A percentile compares a stretch with the other conserved stretches of the same genome.
Conservation (phyloP, 2,329 filamentous ascomycete species). For the Pestalotiopsis sp. region DNA sequence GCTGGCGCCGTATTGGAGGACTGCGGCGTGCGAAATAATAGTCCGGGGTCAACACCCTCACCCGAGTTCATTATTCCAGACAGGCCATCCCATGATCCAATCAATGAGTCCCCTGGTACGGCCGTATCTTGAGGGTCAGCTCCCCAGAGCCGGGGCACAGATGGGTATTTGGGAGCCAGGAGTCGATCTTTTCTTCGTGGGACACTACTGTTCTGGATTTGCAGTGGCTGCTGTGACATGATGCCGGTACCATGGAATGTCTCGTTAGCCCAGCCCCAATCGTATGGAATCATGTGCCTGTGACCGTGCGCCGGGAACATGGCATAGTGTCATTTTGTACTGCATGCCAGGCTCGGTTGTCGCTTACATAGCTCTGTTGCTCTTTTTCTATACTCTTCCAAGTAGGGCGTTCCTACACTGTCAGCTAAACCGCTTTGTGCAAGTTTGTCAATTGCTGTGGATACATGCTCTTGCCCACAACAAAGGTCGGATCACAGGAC, state of each 20-base stretch:
- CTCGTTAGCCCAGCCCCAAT: constrained; percentile 58
- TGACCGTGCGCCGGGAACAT: constrained; percentile 47
- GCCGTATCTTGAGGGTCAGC: constrained; percentile 37
- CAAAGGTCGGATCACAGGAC: too few relatives aligned
- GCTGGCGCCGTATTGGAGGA: constrained; percentile 47
- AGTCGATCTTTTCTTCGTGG: constrained; percentile 44
- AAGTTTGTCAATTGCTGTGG: too few relatives aligned
- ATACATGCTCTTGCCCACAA: too few relatives aligned
- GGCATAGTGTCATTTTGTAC: too few relatives aligned
- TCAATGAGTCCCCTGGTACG: constrained; percentile 43
- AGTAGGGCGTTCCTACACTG: too few relatives aligned
- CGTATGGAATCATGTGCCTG: constrained; percentile 52
- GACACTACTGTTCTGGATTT: constrained; percentile 38
- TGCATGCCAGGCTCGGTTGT: too few relatives aligned
- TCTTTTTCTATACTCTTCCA: too few relatives aligned
- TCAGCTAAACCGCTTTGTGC: too few relatives aligned
- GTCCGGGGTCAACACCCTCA: constrained; percentile 59
- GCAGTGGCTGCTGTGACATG: constrained; percentile 32
- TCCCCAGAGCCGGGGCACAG: constrained; percentile 32
- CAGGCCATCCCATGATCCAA: constrained; percentile 48
- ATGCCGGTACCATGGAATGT: constrained; percentile 52
- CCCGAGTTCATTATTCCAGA: constrained; percentile 50
- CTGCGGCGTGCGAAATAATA: constrained; percentile 57
- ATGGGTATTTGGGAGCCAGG: constrained; percentile 52
- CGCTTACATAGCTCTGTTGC: too few relatives aligned